phyloP scores from a whole-genome alignment of 768 basidiomycete species.

The Agrocybe pediades region DNA sequence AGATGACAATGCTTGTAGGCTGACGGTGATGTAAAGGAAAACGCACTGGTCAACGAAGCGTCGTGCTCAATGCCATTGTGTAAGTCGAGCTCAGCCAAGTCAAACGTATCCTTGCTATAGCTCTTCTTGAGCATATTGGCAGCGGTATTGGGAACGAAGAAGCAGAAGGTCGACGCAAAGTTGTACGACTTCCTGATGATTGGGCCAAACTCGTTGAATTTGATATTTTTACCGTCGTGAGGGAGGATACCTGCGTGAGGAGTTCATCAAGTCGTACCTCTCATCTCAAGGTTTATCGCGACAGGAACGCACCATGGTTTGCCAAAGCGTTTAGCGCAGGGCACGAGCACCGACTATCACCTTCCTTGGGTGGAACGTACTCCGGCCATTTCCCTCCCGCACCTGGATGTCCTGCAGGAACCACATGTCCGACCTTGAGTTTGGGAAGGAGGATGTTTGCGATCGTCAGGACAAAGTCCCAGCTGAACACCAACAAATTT shows the following conservation, averaged over 20 bases:
- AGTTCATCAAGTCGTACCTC: too few relatives aligned
- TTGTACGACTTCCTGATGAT: slow-evolving; percentile 63
- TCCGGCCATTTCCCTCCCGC: slow-evolving; percentile 70
- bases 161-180: slow-evolving; percentile 67
- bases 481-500: slow-evolving; percentile 37
- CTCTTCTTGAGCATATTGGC: slow-evolving; percentile 58
- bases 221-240: slow-evolving; percentile 67
- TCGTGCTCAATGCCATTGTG: slow-evolving; percentile 82
- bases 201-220: slow-evolving; percentile 50
- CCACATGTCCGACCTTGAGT: slow-evolving; percentile 54
- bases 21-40: not conserved
- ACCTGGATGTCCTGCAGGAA: slow-evolving; percentile 55
- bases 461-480: slow-evolving; percentile 55
- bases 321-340: slow-evolving; percentile 82
- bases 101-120: slow-evolving; percentile 61
- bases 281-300: too few relatives aligned
- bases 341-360: slow-evolving; percentile 73
- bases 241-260: slow-evolving; percentile 66
- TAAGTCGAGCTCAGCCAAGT: slow-evolving; percentile 65
- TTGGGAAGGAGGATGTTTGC: slow-evolving; percentile 54
- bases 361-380: slow-evolving; percentile 54
- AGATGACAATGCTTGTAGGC: not conserved
- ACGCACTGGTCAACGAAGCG: slow-evolving; percentile 60
- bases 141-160: slow-evolving; percentile 62
- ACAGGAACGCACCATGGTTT: slow-evolving; percentile 63